Conservation (phyloP, 306 rosid species). For the barrel medic (Medicago truncatula) region DNA sequence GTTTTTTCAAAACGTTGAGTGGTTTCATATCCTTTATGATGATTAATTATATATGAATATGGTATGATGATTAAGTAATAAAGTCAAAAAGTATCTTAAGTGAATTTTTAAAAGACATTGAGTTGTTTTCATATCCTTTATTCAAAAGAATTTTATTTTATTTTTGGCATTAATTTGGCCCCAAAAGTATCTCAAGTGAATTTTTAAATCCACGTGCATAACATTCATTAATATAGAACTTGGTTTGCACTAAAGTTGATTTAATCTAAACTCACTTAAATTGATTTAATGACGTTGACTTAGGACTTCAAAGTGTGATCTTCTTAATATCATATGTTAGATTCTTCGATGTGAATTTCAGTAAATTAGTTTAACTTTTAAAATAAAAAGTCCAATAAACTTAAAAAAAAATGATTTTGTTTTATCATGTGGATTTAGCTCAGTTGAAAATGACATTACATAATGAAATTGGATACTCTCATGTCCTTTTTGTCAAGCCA, state of each 20-base stretch:
- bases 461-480: no score
- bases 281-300: no score
- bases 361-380: no score
- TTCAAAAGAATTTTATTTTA: not conserved
- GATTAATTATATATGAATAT: no score
- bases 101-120: not conserved
- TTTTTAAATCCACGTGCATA: not conserved
- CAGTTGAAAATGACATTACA: no score
- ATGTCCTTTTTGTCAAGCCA: no score
- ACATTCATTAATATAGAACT: not conserved
- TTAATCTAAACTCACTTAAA: not conserved
- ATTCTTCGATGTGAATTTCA: no score
- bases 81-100: not conserved
- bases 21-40: constrained; percentile 3
- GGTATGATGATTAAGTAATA: not conserved
- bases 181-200: not conserved
- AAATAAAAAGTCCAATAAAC: no score
- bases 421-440: no score
- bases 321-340: no score
- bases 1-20: constrained; percentile 3
- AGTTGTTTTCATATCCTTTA: not conserved
- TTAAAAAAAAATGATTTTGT: no score
- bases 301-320: no score
- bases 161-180: not conserved
- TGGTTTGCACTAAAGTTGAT: not conserved